Conservation (phyloP, 2,329 filamentous ascomycete genomes). For the Shiraia bambusicola region DNA sequence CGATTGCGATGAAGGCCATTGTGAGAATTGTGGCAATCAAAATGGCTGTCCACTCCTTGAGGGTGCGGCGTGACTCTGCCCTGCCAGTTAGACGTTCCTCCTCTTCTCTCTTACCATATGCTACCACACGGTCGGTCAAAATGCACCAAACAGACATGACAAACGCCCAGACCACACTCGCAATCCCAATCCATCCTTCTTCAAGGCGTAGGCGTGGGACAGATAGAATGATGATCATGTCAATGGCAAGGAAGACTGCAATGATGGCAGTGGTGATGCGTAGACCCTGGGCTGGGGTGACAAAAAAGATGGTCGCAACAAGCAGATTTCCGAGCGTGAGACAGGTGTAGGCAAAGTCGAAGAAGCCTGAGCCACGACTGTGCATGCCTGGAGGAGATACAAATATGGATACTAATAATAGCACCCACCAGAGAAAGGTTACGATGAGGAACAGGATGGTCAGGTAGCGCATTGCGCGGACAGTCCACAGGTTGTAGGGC, state of each 20-base stretch:
- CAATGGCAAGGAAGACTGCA: conserved; percentile 66
- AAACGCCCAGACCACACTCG: conserved; percentile 79
- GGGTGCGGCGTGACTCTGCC: conserved; percentile 76
- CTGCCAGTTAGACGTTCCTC: conserved; percentile 90
- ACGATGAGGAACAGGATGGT: conserved; percentile 74
- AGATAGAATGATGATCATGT: conserved; percentile 76
- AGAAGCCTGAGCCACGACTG: conserved; percentile 88
- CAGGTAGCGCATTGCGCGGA: conserved; percentile 76
- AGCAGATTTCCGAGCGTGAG: conserved; percentile 75
- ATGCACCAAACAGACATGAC: conserved; percentile 79
- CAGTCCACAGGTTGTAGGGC: conserved; percentile 92
- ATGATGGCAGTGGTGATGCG: conserved; percentile 71
- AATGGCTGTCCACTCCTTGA: conserved; percentile 83
- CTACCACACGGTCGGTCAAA: conserved; percentile 75
- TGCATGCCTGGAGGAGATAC: conserved; percentile 85
- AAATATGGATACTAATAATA: conserved; percentile 87
- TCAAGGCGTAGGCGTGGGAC: conserved; percentile 75
- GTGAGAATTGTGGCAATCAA: conserved; percentile 72
- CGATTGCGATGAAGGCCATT: conserved; percentile 65
- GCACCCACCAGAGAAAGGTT: conserved; percentile 88
- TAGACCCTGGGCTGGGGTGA: conserved; percentile 76
- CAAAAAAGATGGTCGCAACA: conserved; percentile 82
- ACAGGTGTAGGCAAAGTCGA: conserved; percentile 80
- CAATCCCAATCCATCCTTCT: conserved; percentile 89
- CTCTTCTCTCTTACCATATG: conserved; percentile 90